Base-by-base conservation (phyloP, 495 filamentous ascomycete species). In the Symbiotaphrina buchneri region DNA sequence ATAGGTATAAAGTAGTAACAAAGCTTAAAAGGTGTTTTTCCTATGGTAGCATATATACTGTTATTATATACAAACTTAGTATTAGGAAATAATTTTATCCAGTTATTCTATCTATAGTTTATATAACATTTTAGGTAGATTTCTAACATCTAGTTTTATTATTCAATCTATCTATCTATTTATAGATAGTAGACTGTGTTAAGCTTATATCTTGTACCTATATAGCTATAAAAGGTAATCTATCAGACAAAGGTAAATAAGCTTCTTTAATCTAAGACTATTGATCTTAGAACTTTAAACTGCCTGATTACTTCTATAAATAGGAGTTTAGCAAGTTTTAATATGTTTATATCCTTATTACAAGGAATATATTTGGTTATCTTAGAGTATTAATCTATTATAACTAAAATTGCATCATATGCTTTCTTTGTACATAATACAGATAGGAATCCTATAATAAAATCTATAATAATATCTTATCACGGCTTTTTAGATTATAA, bases 11-110 rank as follows among this genome's bases (percentile, higher is more conserved):
- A 31, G 23, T 21, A 21, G 30, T 5, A 21, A 21, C 15, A 31
- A n/a, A 25, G 22, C 13, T 25, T 25, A 13, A 7, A 8, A 8
- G 22, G 22, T 13, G 7, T 25, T 13, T 25, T 30, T 2, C 6
- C 3, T 2, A 11, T 34, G 3, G 31, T 5, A 5, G 23, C 30
- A 14, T 28, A 31, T 4, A 21, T 23, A 1, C 8, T 3, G 5
- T 41, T 41, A 21, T 52, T 51, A 19, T 35, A 27, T 4, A 36
- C 32, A 27, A 52, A 47, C 16, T 55, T n/a, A 6, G 40, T 36
- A 3, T 33, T 15, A 1, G 38, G 33, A 10, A 40, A 21, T 23
- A 18, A 37, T 1, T 37, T 13, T 2, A 21, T 1, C 38, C 33
- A 42, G 30, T 42, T 27, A 18, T 37, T 38, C 21, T 42, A 33